Conservation (phyloP, 495 filamentous ascomycete genomes). For the Oidiodendron maius region DNA sequence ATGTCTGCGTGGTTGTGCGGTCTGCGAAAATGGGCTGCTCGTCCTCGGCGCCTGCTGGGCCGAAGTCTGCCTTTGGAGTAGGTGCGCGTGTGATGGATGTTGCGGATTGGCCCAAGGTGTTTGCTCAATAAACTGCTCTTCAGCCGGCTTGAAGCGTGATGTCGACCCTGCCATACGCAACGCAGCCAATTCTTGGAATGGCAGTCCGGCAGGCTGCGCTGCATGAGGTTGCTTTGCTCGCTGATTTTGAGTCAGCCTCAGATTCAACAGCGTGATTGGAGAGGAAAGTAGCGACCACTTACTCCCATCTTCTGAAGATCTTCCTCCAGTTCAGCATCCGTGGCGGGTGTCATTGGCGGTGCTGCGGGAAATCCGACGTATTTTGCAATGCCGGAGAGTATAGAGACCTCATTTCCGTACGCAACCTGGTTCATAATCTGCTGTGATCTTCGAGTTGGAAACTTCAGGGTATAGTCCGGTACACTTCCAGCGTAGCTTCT, state of each 20-base stretch:
- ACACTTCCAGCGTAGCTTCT: constrained; percentile 76
- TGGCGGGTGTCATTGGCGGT: constrained; percentile 68
- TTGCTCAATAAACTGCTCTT: constrained; percentile 76
- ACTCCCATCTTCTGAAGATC: constrained; percentile 89
- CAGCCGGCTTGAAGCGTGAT: constrained; percentile 52
- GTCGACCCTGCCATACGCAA: constrained; percentile 20
- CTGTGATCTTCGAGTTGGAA: constrained; percentile 62
- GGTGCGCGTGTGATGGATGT: constrained; percentile 61
- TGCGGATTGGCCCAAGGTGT: constrained; percentile 87
- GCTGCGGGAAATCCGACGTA: constrained; percentile 94
- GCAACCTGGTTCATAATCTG: constrained; percentile 74
- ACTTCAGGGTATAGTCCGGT: constrained; percentile 70
- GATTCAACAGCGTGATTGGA: neutral
- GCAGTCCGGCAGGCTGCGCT: constrained; percentile 8
- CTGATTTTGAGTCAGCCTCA: constrained; percentile 25
- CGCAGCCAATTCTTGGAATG: constrained; percentile 35
- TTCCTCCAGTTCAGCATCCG: constrained; percentile 69
- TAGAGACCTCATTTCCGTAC: constrained; percentile 89
- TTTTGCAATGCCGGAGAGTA: constrained; percentile 86
- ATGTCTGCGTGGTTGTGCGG: constrained; percentile 15
- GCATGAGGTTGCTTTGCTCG: constrained; percentile 23
- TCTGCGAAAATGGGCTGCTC: constrained; percentile 21
- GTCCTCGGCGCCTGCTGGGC: constrained; percentile 19
- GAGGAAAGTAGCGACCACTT: constrained; percentile 35
- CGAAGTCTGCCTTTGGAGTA: constrained; percentile 22